These are phyloP conservation scores for Metschnikowia lachancei DNA, from an alignment of 805 yeast species.

Conservation along the genomic window DNA sequence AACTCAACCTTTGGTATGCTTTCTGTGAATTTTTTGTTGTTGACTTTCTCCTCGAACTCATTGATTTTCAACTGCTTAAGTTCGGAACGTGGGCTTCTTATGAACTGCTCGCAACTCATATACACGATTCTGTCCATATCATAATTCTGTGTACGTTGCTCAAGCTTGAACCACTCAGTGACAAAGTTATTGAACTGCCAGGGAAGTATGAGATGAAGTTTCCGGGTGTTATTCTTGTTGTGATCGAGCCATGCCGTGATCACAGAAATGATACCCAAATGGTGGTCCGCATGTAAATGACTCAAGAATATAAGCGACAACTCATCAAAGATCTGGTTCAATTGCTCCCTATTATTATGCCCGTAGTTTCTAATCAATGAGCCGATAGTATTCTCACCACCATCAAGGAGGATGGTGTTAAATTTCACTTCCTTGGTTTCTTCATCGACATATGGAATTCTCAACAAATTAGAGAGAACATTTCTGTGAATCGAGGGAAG, in stretches of 20 bases:
- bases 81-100: slow-evolving; percentile 30
- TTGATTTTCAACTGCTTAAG: slow-evolving; percentile 27
- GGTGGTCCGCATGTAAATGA: slow-evolving; percentile 97
- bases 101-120: slow-evolving; percentile 60
- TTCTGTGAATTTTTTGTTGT: slow-evolving; percentile 19
- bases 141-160: slow-evolving; percentile 27
- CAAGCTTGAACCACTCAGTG: slow-evolving; percentile 62
- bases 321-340: slow-evolving; percentile 50
- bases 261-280: slow-evolving; percentile 74
- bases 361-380: slow-evolving; percentile 62
- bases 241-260: slow-evolving; percentile 63
- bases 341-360: slow-evolving; percentile 37
- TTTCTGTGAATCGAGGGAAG: slow-evolving; percentile 81
- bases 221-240: slow-evolving; percentile 29
- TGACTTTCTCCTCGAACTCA: slow-evolving; percentile 34
- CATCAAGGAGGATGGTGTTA: slow-evolving; percentile 68
- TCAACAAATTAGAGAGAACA: slow-evolving; percentile 74
- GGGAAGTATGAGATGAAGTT: slow-evolving; percentile 66
- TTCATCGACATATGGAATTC: slow-evolving; percentile 53
- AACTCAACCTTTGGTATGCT: slow-evolving; percentile 20
- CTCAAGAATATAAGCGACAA: slow-evolving; percentile 67
- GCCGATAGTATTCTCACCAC: slow-evolving; percentile 93
- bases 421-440: slow-evolving; percentile 23
- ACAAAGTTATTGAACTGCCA: slow-evolving; percentile 69
- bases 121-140: slow-evolving; percentile 46